A percentile compares a stretch with the other conserved stretches of the same genome.
phyloP scores from a whole-genome alignment of 495 filamentous ascomycete genomes.

The Tuber aestivum region DNA sequence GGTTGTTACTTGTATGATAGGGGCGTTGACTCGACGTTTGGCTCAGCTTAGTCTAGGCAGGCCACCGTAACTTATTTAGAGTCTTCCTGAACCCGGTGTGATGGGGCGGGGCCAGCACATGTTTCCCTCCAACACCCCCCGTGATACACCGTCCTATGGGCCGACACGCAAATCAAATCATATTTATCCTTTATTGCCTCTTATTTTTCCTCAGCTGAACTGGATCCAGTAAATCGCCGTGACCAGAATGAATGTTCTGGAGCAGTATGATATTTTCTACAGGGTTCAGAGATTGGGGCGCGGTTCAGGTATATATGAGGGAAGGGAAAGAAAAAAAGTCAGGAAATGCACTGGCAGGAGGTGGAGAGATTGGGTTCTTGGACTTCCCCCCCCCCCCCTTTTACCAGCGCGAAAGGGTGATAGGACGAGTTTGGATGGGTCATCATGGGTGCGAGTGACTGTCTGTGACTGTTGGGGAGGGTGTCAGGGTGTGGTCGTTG shows the following conservation, averaged over 20 bases:
- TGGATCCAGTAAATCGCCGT: neutral
- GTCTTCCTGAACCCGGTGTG: neutral
- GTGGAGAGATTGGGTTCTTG: neutral
- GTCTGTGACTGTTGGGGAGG: neutral
- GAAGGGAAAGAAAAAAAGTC: neutral
- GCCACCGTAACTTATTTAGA: neutral
- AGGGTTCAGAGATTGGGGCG: neutral
- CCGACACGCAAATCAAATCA: neutral
- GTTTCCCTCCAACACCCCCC: neutral
- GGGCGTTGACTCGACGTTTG: neutral
- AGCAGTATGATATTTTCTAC: neutral
- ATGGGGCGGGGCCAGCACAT: neutral
- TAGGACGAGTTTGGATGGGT: neutral
- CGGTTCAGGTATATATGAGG: neutral
- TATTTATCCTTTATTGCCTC: neutral
- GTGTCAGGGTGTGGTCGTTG: slow-evolving; percentile 2
- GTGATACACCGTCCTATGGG: neutral
- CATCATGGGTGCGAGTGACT: slow-evolving; percentile 18
- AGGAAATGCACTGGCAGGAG: neutral
- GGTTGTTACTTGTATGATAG: neutral
- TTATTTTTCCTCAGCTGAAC: neutral
- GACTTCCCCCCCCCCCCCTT: neutral
- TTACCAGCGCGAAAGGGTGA: neutral
- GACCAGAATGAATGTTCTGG: neutral
- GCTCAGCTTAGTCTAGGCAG: neutral